These are phyloP conservation scores for Chrysoporthe puriensis DNA, from an alignment of 2,329 filamentous ascomycete species.

Conservation along the genomic window DNA sequence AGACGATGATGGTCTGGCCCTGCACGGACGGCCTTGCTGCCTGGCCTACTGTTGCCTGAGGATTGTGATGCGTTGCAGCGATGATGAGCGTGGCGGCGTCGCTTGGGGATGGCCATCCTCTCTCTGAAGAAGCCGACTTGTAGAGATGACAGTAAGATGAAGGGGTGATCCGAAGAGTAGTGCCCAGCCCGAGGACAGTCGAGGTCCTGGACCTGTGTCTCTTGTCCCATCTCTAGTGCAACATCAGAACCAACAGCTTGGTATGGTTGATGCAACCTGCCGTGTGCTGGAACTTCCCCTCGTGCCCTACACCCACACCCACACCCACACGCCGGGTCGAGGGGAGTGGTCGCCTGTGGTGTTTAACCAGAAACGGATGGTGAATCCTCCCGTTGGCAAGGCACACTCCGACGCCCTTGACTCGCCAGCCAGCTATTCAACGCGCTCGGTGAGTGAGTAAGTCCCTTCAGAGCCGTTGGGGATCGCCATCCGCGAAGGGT, in stretches of 20 bases:
- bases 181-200: not conserved
- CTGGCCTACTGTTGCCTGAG: not conserved
- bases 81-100: not conserved
- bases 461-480: not conserved
- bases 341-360: not conserved
- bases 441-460: not conserved
- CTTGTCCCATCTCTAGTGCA: not conserved
- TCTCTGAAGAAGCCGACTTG: not conserved
- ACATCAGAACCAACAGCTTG: constrained; percentile 1
- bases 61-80: not conserved
- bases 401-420: not conserved
- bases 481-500: not conserved
- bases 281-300: not conserved
- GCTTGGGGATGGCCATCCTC: not conserved
- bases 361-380: not conserved
- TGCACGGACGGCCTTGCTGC: not conserved
- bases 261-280: constrained; percentile 9
- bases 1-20: not conserved
- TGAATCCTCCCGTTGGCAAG: not conserved
- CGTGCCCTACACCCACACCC: not conserved
- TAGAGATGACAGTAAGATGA: not conserved
- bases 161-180: not conserved
- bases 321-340: too few species aligned
- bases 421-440: not conserved
- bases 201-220: not conserved